Conservation (phyloP, 495 filamentous ascomycete genomes). For the Paragyromitra xinjiangensis region DNA sequence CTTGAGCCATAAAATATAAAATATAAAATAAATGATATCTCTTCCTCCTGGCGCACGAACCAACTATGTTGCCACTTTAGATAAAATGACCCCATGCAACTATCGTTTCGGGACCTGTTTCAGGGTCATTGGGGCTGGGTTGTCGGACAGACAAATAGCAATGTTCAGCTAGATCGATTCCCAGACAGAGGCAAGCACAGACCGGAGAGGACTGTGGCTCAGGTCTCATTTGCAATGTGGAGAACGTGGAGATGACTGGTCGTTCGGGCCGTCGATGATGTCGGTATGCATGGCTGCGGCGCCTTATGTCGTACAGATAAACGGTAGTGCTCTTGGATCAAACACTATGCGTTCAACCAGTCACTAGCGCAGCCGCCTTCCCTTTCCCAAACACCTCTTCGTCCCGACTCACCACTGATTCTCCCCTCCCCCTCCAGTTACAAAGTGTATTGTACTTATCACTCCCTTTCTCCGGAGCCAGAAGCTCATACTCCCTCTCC, state of each 20-base stretch:
- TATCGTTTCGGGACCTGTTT: slow-evolving; percentile 36
- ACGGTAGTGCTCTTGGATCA: slow-evolving; percentile 11
- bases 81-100: slow-evolving; percentile 6
- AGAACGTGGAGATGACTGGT: slow-evolving; percentile 35
- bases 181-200: not conserved
- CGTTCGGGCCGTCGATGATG: slow-evolving; percentile 40
- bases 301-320: slow-evolving; percentile 32
- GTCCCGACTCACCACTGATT: not conserved
- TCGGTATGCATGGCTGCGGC: slow-evolving; percentile 35
- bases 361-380: slow-evolving; percentile 32
- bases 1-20: not conserved
- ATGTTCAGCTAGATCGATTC: not conserved
- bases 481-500: slow-evolving; percentile 10
- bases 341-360: slow-evolving; percentile 39
- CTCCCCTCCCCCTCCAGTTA: not conserved
- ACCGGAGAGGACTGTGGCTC: slow-evolving; percentile 12
- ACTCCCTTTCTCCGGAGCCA: not conserved
- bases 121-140: slow-evolving; percentile 9
- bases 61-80: slow-evolving; percentile 13
- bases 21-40: no score
- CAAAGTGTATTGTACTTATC: not conserved
- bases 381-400: not conserved
- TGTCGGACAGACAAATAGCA: not conserved
- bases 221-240: not conserved
- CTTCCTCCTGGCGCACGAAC: not conserved